Base-by-base conservation (phyloP, 1,139 yeast species). In the Saccharomyces hybrid region DNA sequence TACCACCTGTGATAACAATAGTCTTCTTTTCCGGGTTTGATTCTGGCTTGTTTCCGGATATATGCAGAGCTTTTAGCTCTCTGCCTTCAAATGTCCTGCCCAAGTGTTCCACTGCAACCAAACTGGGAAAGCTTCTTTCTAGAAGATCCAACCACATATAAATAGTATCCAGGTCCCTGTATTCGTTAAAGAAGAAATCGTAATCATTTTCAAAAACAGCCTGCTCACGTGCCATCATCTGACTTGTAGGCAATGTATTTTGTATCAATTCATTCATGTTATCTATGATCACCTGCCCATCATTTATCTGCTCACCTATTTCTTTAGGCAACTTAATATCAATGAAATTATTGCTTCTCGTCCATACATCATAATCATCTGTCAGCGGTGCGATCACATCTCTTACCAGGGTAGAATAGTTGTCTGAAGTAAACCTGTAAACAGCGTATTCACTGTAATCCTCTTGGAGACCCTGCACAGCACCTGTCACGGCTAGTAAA, bases 21-120 rank as follows among this genome's bases (percentile, higher is more conserved):
- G 95, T 86, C 65, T 82, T 84, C 63, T 81, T 78, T 20, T 76
- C 73, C 51, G 82, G 84, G 34, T 77, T 75, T 41, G 68, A 62
- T n/a, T 73, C 76, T 11, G 69, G 70, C 32, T 65, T 64, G 13
- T 66, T 65, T 38, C 79, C 79, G 2, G 79, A 76, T 2, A 88
- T 68, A 63, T 87, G 88, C 32, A 88, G 71, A 0, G 87, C 87
- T 52, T 80, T 81, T 64, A 84, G 76, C 27, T 82, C 82, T 54
- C 93, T 76, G 16, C 88, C 87, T 69, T 89, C 95, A 64, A 70
- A 81, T 0, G 96, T 85, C 57, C 78, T 76, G 1, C 96, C 97
- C 31, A 89, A 79, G 60, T 78, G 76, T 65, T 85, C 90, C 28
- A 86, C 67, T 3, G 69, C 69, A 13, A 87, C 76, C 9, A 84